Base-by-base conservation (phyloP, 192 early-diverging fungal genomes). In the Gigaspora rosea region DNA sequence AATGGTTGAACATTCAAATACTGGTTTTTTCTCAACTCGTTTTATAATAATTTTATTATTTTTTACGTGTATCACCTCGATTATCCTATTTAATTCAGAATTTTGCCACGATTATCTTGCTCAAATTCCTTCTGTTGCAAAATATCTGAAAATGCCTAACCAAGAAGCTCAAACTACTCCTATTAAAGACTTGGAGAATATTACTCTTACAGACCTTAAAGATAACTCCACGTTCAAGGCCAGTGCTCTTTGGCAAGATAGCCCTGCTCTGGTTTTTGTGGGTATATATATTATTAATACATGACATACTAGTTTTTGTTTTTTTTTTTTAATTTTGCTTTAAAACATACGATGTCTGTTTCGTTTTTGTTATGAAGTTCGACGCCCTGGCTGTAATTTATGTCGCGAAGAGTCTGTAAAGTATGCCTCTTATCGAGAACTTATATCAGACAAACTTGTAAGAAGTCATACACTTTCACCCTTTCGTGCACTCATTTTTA, bases 331-430 rank as follows among this genome's bases (percentile, higher is more conserved):
- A 59, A 12, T 16, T 35, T 15, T 12, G 3, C 9, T 46, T 67
- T 18, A 15, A 67, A 46, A 12, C 2, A 49, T 67, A 35, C 5
- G 9, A 3, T 36, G 13, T 36, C 9, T 15, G 12, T 46, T 46
- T 27, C 35, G 35, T 12, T 66, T 13, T 15, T 8, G 41, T 73
- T 59, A 41, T 8, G 2, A 35, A 73, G 71, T 84, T 47, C 84
- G 86, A 8, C 84, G 86, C 0, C 86, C 86, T 36, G 86, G 86
- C 48, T 87, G 86, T 72, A 81, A 84, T 58, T 82, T 87, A 54
- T 87, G 86, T 71, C 82, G 86, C 47, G 82, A 85, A 32, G 84
- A 87, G 59, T 80, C 86, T 18, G 35, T 62, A 7, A 82, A 79
- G 65, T 71, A 83, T 36, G 61, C 77, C 11, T 78, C 66, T 18